Percentiles rank a stretch among this genome's conserved stretches.
Conservation (phyloP, 345 rosid species). For the Noccaea bulbosa region DNA sequence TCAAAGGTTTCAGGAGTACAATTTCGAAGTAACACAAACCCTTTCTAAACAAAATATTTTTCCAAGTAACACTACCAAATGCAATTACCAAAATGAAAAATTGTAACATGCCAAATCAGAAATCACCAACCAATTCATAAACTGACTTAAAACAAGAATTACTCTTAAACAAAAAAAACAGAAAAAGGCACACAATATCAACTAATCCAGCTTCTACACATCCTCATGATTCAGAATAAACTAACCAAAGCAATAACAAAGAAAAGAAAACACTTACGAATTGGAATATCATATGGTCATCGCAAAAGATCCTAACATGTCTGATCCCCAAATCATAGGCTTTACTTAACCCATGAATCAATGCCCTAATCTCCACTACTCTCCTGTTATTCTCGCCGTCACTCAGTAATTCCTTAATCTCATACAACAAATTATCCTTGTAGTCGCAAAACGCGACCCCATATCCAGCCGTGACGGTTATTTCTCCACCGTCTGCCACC, state of each 20-base stretch:
- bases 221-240: too few species aligned
- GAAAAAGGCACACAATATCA: not conserved
- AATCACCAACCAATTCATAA: not conserved
- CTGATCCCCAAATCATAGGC: conserved; percentile 7
- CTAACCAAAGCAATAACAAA: not conserved
- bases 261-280: conserved; percentile 3
- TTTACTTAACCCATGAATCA: conserved; percentile 22
- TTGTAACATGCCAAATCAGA: not conserved
- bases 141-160: not conserved
- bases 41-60: too few species aligned
- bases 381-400: too few species aligned
- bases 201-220: not conserved
- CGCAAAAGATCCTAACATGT: conserved; percentile 5
- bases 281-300: conserved; percentile 6
- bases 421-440: not conserved
- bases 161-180: not conserved
- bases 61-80: not conserved
- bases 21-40: not conserved
- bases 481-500: not conserved
- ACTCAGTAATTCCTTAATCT: not conserved
- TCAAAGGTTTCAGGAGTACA: conserved; percentile 46
- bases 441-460: conserved; percentile 4
- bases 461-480: not conserved
- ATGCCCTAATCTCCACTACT: conserved; percentile 2
- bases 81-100: not conserved